Evolutionary conservation across 164 flowering plant genomes (phyloP).

Genomic region (Magnolia changhungtana): DNA sequence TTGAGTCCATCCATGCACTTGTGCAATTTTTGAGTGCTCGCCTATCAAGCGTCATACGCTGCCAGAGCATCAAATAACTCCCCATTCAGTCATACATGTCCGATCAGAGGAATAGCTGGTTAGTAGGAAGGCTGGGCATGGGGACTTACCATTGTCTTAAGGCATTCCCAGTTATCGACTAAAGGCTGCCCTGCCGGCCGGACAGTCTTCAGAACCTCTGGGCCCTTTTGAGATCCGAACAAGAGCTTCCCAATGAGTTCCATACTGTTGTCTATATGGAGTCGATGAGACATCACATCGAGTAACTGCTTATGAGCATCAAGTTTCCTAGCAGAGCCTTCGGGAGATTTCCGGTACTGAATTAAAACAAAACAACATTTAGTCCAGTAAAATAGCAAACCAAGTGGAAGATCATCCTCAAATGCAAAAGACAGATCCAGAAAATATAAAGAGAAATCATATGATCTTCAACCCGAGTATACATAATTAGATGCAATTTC

Average conservation of each 20-base stretch:
- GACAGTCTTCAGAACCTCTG: constrained; percentile 49
- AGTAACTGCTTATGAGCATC: constrained; percentile 59
- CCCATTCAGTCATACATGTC: too few relatives aligned
- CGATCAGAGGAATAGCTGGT: too few relatives aligned
- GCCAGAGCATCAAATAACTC: too few relatives aligned
- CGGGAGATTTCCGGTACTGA: constrained; percentile 71
- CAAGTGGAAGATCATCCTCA: neutral
- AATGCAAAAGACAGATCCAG: neutral
- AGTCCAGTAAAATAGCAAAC: neutral
- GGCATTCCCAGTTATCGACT: constrained; percentile 89
- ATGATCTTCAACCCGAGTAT: too few relatives aligned
- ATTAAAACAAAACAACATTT: neutral
- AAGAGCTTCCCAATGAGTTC: constrained; percentile 64
- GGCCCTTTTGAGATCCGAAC: constrained; percentile 61
- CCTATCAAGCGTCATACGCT: too few relatives aligned
- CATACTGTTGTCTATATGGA: constrained; percentile 63
- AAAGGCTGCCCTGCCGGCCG: constrained; percentile 71
- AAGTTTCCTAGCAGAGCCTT: constrained; percentile 56
- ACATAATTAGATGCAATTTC: too few relatives aligned
- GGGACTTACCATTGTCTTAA: constrained; percentile 61
- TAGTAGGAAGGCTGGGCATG: neutral
- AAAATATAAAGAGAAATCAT: neutral
- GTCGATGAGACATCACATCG: constrained; percentile 70
- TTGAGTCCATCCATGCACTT: too few relatives aligned
- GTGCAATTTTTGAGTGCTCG: too few relatives aligned